phyloP scores from a whole-genome alignment of 257 asterid species.

The Rauvolfia tetraphylla region DNA sequence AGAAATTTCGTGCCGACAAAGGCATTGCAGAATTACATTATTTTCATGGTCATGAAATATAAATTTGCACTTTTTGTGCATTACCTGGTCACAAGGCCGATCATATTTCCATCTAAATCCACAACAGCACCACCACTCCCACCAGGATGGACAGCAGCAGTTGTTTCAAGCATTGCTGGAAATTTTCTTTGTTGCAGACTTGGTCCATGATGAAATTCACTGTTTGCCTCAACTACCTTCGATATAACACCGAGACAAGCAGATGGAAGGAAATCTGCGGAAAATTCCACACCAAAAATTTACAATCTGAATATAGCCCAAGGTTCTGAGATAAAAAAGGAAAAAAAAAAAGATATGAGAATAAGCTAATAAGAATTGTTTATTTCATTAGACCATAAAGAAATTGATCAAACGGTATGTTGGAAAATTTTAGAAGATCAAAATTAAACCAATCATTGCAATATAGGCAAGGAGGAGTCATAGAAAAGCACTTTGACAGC shows the following conservation, averaged over 20 bases:
- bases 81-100: slow-evolving; percentile 99
- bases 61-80: neutral
- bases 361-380: neutral
- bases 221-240: slow-evolving; percentile 75
- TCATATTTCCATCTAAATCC: slow-evolving; percentile 71
- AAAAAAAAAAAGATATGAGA: neutral
- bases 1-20: neutral
- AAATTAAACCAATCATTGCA: neutral
- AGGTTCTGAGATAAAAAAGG: neutral
- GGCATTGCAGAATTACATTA: neutral
- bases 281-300: slow-evolving; percentile 16
- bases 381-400: neutral
- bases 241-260: slow-evolving; percentile 82
- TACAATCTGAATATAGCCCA: slow-evolving; percentile 10
- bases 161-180: slow-evolving; percentile 97
- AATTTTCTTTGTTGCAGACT: slow-evolving; percentile 30
- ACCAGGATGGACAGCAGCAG: slow-evolving; percentile 99
- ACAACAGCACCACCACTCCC: slow-evolving; percentile 99
- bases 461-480: neutral
- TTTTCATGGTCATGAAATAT: neutral
- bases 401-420: neutral
- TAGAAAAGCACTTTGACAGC: neutral
- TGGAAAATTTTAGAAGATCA: neutral
- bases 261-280: slow-evolving; percentile 78
- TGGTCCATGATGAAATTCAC: slow-evolving; percentile 30